Evolutionary conservation across 1,139 yeast species (phyloP).

Genomic region (Debaryomyces sp.): DNA sequence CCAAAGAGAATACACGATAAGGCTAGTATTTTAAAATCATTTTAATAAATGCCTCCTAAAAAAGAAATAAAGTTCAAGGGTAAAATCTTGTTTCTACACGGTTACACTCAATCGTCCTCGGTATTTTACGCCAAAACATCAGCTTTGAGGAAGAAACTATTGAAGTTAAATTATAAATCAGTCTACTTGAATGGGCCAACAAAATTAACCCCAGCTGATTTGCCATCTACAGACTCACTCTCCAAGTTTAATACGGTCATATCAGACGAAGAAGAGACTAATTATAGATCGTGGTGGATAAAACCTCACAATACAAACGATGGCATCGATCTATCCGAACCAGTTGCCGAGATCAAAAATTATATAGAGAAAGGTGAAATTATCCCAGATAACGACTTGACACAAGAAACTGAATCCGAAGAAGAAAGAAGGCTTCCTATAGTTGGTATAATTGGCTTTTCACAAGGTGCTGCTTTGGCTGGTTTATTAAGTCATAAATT

Average conservation of each 20-base stretch:
- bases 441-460: constrained; percentile 47
- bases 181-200: constrained; percentile 81
- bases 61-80: constrained; percentile 20
- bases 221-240: constrained; percentile 58
- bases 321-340: constrained; percentile 27
- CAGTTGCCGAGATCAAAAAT: constrained; percentile 32
- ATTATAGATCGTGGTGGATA: constrained; percentile 44
- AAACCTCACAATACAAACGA: constrained; percentile 26
- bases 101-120: constrained; percentile 46
- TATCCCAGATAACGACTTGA: constrained; percentile 32
- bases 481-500: constrained; percentile 40
- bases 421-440: constrained; percentile 34
- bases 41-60: constrained; percentile 1
- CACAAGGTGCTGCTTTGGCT: constrained; percentile 56
- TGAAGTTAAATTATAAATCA: constrained; percentile 54
- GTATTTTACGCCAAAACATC: constrained; percentile 50
- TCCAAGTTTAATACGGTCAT: constrained; percentile 37
- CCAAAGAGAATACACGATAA: not conserved
- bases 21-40: not conserved
- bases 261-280: constrained; percentile 26
- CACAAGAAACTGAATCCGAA: constrained; percentile 22
- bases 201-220: constrained; percentile 61
- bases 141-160: constrained; percentile 43
- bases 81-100: constrained; percentile 45
- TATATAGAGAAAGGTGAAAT: constrained; percentile 36